Evolutionary conservation across 352 stramenopile genomes (phyloP), one percentile per base, ranked within the genome.

Genomic region (Pythium chondricola): DNA sequence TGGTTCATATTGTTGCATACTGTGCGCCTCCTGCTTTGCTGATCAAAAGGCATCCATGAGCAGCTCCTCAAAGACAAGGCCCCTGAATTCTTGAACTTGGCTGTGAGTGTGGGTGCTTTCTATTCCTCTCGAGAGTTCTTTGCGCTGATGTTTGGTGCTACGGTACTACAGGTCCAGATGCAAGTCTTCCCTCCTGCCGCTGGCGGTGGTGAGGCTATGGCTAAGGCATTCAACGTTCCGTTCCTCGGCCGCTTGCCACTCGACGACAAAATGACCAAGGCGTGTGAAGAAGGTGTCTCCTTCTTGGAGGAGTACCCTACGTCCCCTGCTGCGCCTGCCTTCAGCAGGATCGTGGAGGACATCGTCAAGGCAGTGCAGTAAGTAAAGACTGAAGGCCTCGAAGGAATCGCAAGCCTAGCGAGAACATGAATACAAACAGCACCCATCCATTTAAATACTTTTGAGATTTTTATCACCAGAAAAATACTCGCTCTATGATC

Each of bases 211-310:
- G 77, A 95, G 44, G 88, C 76, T 18, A 99, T 99, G 96, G 95
- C 96, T 8, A 85, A 93, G 40, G 73, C 88, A 47, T 99, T 98
- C 56, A 75, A 87, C 27, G 93, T 99, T 24, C 96, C 96, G 11
- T 99, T 98, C 63, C 85, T 99, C 8, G 97, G 97, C 48, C 81
- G 82, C 27, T 53, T 99, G 39, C 97, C 97, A 1, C 71, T 99
- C 20, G 97, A 99, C 72, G 86, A 96, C 29, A 97, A 98, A 56
- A 86, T 99, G 58, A 95, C 97, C 13, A 74, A 89, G 45, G 78
- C 93, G 0, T 99, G 96, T 69, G 97, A 99, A 58, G 73, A 97
- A 45, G 97, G 96, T 20, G 78, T 94, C 50, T 89, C 81, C 16
- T 98, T 98, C 71, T 63, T 97, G 14, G 87, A 98, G 31, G 79